Base-by-base conservation (phyloP, 1,284 basidiomycete genomes). In the Sanghuangporus weigelae region DNA sequence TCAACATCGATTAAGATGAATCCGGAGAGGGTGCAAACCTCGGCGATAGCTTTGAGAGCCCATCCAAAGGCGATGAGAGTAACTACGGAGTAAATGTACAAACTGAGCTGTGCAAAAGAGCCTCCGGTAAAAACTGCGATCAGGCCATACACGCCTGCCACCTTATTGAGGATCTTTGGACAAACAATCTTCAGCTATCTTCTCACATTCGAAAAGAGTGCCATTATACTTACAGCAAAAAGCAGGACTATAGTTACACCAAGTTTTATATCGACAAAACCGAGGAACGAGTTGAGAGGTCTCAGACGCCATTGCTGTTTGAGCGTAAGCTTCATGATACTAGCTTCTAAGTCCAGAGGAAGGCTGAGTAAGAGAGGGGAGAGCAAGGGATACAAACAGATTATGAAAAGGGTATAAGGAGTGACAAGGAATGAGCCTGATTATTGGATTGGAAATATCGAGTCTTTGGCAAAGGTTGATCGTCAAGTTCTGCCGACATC, bases 101-200 rank as follows among this genome's bases (percentile, higher is more conserved):
- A 83, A 74, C 86, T 90, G 64, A 98, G 81, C 77, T 99, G 96
- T 0, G 92, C 86, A 69, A 95, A 89, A 7, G 93, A 90, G 23
- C 94, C 95, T 44, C 93, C 93, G 1, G 88, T 90, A 68, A 96
- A 80, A 67, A 96, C 83, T 14, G 95, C 95, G 59, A 99, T 89
- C 67, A 99, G 85, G 60, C 96, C 96, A 74, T 98, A 99, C 16
- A 98, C 85, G 63, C 96, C 96, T 14, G 96, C 96, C 60, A 96
- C 96, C 78, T 99, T 99, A 84, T 99, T 98, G 69, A 99, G 84
- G 59, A 97, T 80, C 93, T 95, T 16, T 10, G 16, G 31, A 38
- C 16, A 53, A 31, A 38, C 35, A 54, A 31, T n/a, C 16, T 36
- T 38, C 31, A 36, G 53, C 19, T 6, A 36, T 8, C 36, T 36